Conservation (phyloP, 2,329 filamentous ascomycete genomes). For the Fusarium nygamai region DNA sequence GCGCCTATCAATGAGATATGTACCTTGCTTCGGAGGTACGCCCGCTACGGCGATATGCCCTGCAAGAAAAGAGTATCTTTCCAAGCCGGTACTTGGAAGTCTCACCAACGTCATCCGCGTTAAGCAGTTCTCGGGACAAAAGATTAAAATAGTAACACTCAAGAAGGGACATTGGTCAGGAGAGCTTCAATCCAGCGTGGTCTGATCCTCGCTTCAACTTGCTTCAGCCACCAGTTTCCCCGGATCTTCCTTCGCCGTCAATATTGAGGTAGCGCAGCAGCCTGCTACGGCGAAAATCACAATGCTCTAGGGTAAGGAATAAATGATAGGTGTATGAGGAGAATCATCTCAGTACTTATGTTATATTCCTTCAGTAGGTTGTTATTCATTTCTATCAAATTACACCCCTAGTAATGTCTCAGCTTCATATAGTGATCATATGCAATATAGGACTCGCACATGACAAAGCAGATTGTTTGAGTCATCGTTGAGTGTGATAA, state of each 20-base stretch:
- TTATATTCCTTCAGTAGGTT: not conserved
- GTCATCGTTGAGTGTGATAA: not conserved
- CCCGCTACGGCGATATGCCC: not conserved
- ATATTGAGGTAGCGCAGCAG: not conserved
- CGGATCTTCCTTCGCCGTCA: not conserved
- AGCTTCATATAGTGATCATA: not conserved
- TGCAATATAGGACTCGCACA: too few species aligned
- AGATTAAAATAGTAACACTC: constrained; percentile 6
- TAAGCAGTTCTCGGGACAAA: not conserved
- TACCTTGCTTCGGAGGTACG: not conserved
- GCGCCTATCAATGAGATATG: not conserved
- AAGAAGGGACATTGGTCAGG: not conserved
- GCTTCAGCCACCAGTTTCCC: not conserved
- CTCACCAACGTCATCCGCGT: not conserved
- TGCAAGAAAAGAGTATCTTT: not conserved
- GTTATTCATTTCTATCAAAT: not conserved
- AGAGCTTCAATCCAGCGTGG: not conserved
- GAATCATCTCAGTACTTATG: not conserved
- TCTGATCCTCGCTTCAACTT: not conserved
- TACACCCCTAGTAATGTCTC: not conserved
- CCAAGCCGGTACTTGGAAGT: not conserved
- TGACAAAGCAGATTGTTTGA: not conserved
- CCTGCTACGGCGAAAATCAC: not conserved
- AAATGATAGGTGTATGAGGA: not conserved
- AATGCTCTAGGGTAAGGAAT: not conserved